Base-by-base conservation (phyloP, 768 basidiomycete genomes). In the Lactarius trivialis region DNA sequence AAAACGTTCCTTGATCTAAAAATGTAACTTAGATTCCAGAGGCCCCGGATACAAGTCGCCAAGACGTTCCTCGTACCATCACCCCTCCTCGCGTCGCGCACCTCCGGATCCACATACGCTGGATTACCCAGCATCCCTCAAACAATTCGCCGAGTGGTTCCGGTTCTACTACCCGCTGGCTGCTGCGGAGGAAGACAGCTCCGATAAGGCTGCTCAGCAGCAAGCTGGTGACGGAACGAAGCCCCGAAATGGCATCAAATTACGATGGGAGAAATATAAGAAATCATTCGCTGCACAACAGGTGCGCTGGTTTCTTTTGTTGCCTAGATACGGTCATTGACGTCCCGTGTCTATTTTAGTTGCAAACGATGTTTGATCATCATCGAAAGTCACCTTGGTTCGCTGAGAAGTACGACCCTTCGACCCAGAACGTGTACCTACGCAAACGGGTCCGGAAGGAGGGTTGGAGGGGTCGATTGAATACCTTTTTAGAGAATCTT, bases 381-480 rank as follows among this genome's bases (percentile, higher is more conserved):
- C 95, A 98, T 78, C 84, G 86, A 76, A 88, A 89, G 71, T 92
- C 91, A n/a, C 88, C 93, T 15, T 98, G 95, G 95, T 98, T 97
- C 78, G 84, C 85, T 60, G 95, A 98, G 80, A 91, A 92, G 74
- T 98, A 98, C 77, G 91, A 93, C 64, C 88, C 88, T 60, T 75
- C 84, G 45, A 78, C 83, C 56, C 88, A 91, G 68, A 83, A 82
- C 70, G 80, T 82, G 59, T 79, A 80, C 58, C 77, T 94, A 72
- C 88, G 95, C 69, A 79, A 79, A 65, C 82, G 93, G 68, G 84
- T 93, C 65, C 83, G 89, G 72, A 88, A 85, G 75, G 85, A 89
- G 66, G 95, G 93, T 30, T 91, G 93, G 88, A 85, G 81, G 72
- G 85, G 86, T 51, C 82, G 86, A 63, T 73, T 88, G 59, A 80